These are phyloP conservation scores for Hypsizygus marmoreus DNA, from an alignment of 768 basidiomycete species.

Conservation along the genomic window DNA sequence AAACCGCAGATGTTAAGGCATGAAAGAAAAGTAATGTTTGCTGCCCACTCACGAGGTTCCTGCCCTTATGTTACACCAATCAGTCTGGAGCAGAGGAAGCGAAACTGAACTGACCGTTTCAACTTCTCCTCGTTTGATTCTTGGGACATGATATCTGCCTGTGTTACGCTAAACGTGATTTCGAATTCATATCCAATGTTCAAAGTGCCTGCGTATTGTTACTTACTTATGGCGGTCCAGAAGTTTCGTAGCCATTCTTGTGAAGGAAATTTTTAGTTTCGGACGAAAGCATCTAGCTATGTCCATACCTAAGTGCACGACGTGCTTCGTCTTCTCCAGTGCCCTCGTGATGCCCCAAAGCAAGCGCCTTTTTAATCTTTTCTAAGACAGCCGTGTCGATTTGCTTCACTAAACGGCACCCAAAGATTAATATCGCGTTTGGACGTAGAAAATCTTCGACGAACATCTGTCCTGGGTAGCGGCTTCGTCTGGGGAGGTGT, in stretches of 20 bases:
- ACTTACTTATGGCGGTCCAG: constrained; percentile 1
- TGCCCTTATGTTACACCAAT: neutral
- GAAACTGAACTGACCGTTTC: neutral
- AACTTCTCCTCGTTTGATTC: constrained; percentile 1
- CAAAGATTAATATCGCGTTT: neutral
- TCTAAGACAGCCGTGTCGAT: constrained; percentile 1
- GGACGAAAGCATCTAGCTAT: neutral
- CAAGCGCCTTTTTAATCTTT: constrained; percentile 3
- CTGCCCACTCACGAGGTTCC: neutral
- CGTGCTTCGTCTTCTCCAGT: constrained; percentile 4
- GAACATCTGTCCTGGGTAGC: neutral
- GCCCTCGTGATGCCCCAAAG: neutral
- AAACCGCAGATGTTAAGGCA: neutral
- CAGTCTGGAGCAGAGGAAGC: neutral
- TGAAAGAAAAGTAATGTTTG: neutral
- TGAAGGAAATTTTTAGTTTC: neutral
- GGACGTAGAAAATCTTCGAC: neutral
- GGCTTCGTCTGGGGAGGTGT: neutral
- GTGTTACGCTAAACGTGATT: constrained; percentile 3
- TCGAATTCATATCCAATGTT: neutral
- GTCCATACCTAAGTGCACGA: neutral
- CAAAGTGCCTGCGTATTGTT: neutral
- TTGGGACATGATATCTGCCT: neutral
- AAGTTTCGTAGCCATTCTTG: neutral
- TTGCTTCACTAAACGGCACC: neutral